These are phyloP conservation scores for Microbotryum scabiosae DNA, from an alignment of 1,284 basidiomycete genomes.

Conservation along the genomic window DNA sequence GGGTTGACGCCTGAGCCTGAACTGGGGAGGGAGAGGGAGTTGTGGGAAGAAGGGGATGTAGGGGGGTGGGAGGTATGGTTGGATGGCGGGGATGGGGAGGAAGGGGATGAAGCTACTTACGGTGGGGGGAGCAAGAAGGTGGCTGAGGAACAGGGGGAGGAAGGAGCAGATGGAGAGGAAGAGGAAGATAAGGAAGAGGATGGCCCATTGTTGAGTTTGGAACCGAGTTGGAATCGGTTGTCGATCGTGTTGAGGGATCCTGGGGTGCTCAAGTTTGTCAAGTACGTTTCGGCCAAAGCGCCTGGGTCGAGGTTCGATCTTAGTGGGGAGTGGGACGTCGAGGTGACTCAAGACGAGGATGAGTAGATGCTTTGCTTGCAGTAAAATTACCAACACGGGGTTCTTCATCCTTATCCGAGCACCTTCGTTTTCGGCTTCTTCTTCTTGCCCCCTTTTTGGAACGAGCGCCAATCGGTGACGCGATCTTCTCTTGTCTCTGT, in stretches of 20 bases:
- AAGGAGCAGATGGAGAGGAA: slow-evolving; percentile 21
- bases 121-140: slow-evolving; percentile 25
- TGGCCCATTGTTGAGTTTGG: slow-evolving; percentile 76
- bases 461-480: slow-evolving; percentile 33
- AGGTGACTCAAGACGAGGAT: slow-evolving; percentile 44
- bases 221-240: slow-evolving; percentile 84
- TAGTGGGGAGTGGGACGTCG: slow-evolving; percentile 76
- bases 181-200: slow-evolving; percentile 48
- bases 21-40: slow-evolving; percentile 33
- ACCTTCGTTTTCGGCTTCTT: slow-evolving; percentile 61
- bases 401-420: slow-evolving; percentile 8
- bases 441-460: slow-evolving; percentile 52
- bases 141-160: slow-evolving; percentile 32
- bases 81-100: slow-evolving; percentile 6
- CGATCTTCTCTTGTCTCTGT: slow-evolving; percentile 32
- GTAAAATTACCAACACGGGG: neutral
- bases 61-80: slow-evolving; percentile 31
- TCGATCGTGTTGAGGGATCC: slow-evolving; percentile 86
- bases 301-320: slow-evolving; percentile 84
- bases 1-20: slow-evolving; percentile 70
- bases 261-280: slow-evolving; percentile 86
- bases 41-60: slow-evolving; percentile 43
- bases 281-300: slow-evolving; percentile 80
- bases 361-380: slow-evolving; percentile 7
- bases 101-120: slow-evolving; percentile 1